These are phyloP conservation scores for Colletotrichum tropicale DNA, from an alignment of 2,329 filamentous ascomycete genomes.

Conservation along the genomic window DNA sequence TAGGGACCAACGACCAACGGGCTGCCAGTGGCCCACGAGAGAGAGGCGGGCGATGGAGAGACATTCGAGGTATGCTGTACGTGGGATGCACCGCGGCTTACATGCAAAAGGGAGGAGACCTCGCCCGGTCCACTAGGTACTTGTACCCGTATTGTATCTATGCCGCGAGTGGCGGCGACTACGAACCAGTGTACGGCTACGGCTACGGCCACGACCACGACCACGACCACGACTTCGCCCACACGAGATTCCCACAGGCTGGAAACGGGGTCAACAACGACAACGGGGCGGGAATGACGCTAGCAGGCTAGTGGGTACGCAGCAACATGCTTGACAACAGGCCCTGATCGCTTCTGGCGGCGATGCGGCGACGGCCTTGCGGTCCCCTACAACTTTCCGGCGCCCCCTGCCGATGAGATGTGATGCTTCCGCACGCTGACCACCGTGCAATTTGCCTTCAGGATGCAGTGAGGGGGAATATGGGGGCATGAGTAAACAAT, in stretches of 20 bases:
- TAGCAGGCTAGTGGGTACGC: background rate
- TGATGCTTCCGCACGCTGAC: background rate
- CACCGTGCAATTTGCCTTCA: background rate
- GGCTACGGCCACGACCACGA: background rate
- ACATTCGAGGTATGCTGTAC: slow-evolving; percentile 12
- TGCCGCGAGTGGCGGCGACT: background rate
- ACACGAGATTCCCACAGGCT: slow-evolving; percentile 21
- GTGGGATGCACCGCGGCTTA: slow-evolving; percentile 10
- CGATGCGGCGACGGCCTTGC: slow-evolving; percentile 3
- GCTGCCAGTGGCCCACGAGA: background rate
- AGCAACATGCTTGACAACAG: slow-evolving; percentile 1
- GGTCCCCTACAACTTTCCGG: slow-evolving; percentile 16
- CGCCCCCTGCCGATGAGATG: slow-evolving; percentile 12
- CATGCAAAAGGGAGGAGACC: background rate
- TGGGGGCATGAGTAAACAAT: background rate
- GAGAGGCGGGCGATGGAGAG: background rate
- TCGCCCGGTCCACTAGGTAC: background rate
- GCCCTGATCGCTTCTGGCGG: slow-evolving; percentile 13
- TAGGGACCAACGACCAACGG: background rate
- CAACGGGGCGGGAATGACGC: slow-evolving; percentile 13
- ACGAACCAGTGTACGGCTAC: background rate
- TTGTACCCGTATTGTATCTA: background rate
- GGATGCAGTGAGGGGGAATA: background rate
- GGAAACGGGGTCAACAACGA: background rate
- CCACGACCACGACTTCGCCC: background rate